Conservation (phyloP, 331 rosid genomes). For the Pyracantha coccinea region DNA sequence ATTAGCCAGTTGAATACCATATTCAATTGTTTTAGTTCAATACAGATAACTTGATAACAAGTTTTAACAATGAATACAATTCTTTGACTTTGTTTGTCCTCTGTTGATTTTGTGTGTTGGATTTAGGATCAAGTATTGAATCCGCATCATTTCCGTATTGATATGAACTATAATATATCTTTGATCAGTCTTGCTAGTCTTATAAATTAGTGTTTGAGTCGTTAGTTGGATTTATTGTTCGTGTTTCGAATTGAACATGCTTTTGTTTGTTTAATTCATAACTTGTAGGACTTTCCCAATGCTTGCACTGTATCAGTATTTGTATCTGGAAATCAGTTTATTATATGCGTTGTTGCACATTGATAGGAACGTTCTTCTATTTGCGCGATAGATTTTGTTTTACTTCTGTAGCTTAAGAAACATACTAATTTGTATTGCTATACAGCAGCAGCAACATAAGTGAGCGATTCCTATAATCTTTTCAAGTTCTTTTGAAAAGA, state of each 20-base stretch:
- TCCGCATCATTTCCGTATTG: not conserved
- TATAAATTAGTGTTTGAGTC: not conserved
- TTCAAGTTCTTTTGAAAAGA: not conserved
- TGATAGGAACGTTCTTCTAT: not conserved
- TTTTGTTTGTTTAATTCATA: not conserved
- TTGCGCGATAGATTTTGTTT: not conserved
- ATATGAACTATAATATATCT: not conserved
- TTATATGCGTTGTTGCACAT: not conserved
- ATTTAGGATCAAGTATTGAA: no score
- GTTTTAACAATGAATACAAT: no score
- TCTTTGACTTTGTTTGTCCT: not conserved
- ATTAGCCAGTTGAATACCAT: no score
- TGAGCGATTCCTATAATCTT: not conserved
- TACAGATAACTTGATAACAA: no score
- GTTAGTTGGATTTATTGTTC: not conserved
- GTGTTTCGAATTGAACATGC: not conserved
- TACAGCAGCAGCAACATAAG: not conserved
- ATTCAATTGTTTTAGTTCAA: no score
- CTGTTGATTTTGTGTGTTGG: not conserved
- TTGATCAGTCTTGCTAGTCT: not conserved
- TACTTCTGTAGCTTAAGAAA: not conserved
- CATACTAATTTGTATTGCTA: not conserved
- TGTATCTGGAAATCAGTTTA: not conserved
- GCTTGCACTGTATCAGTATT: not conserved
- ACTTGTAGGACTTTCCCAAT: not conserved